Evolutionary conservation across 139 green algal species (phyloP), one percentile per base, ranked within the genome.

Genomic region (Nannochloris sp.): DNA sequence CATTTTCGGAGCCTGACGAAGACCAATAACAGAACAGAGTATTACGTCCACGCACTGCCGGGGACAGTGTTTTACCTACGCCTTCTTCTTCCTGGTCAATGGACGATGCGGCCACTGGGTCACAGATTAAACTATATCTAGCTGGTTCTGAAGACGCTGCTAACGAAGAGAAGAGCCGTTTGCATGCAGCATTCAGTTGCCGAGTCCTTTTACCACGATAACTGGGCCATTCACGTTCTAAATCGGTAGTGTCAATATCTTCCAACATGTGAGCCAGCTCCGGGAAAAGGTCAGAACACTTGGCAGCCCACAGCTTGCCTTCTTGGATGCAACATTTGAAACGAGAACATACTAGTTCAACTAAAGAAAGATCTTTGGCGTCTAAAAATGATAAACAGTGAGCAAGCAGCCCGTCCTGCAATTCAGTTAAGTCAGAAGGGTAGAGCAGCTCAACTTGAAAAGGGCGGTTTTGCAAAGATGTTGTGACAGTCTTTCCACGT

Each of bases 71-170:
- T 34, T 81, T 71, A 10, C 42, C 27, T 2, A 73, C 30, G 3
- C 36, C 35, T 65, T 82, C 67, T 54, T 78, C 48, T 5, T 54
- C 36, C 44, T 76, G 58, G 53, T 81, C 74, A 27, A 67, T 81
- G 33, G 64, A 66, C 59, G 38, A 69, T 44, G 74, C 65, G 10
- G 13, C 39, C 3, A 80, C 48, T 2, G 66, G 61, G 14, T 54
- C 25, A 31, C 62, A 57, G 2, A 80, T 56, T 1, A 81, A 47
- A 0, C 42, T 51, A 19, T 27, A 27, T 19, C 19, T 19, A 19
- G 19, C 42, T 51, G 42, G 19, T 19, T 19, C 42, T 27, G 42
- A 19, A 51, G 42, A 19, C 19, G 42, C 42, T 51, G 42, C 42
- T 19, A 51, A 19, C 19, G 42, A 51, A 19, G 42, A 19, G 19